Conservation (phyloP, 352 stramenopile genomes). For the Globisporangium yorkense region DNA sequence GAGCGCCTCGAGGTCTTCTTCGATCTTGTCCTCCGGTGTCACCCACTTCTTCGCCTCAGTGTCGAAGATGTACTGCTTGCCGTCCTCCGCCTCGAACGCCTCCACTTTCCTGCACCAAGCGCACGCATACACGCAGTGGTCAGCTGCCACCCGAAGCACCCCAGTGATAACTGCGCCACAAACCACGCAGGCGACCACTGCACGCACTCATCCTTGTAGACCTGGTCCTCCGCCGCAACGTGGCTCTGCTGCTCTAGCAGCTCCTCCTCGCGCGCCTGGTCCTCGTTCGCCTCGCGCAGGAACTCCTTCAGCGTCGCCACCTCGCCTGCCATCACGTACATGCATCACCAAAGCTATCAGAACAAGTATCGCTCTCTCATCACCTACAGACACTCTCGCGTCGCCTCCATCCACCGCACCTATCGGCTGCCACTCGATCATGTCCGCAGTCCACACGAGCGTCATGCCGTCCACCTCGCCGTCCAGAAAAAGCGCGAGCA, state of each 20-base stretch:
- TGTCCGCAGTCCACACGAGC: slow-evolving; percentile 51
- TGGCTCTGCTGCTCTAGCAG: slow-evolving; percentile 34
- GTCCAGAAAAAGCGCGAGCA: slow-evolving; percentile 54
- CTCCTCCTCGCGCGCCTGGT: slow-evolving; percentile 47
- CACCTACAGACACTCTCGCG: background rate
- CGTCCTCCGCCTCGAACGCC: slow-evolving; percentile 55
- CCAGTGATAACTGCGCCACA: background rate
- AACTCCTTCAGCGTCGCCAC: slow-evolving; percentile 60
- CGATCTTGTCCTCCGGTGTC: slow-evolving; percentile 69
- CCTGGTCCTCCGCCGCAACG: slow-evolving; percentile 38
- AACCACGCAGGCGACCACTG: too few relatives aligned
- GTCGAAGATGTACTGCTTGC: slow-evolving; percentile 69
- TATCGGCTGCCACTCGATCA: slow-evolving; percentile 52
- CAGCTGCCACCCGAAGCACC: too few relatives aligned
- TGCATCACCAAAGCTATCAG: too few relatives aligned
- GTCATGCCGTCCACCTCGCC: slow-evolving; percentile 68
- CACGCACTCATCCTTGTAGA: slow-evolving; percentile 47
- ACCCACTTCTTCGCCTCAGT: slow-evolving; percentile 56
- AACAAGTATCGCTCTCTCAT: background rate
- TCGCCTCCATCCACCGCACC: slow-evolving; percentile 15
- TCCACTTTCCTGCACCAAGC: slow-evolving; percentile 22
- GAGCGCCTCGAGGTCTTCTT: slow-evolving; percentile 58
- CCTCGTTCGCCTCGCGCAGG: slow-evolving; percentile 60
- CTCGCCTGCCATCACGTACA: slow-evolving; percentile 29
- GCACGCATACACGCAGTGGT: background rate